A percentile compares a stretch with the other conserved stretches of the same genome.
Evolutionary conservation across 805 yeast genomes (phyloP).

Genomic region (Hanseniaspora clermontiae): DNA sequence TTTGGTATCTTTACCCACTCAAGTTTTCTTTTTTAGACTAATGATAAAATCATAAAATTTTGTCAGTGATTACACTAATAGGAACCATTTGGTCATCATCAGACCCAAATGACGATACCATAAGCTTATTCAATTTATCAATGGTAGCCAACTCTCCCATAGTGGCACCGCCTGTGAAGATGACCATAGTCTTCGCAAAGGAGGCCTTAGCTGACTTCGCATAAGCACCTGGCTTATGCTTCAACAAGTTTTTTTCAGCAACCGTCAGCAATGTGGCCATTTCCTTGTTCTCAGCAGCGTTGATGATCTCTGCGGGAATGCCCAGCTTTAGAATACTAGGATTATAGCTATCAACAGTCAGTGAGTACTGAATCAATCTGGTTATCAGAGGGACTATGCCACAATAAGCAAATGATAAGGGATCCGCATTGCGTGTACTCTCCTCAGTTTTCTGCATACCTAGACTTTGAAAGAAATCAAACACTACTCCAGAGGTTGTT

Average conservation of each 20-base stretch:
- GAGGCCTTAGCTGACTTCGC: background rate
- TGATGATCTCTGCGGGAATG: background rate
- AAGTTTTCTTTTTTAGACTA: too few species aligned
- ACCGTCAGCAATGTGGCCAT: background rate
- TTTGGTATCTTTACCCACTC: background rate
- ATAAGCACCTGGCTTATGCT: background rate
- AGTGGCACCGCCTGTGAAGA: constrained; percentile 74
- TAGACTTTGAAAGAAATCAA: background rate
- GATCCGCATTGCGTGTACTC: background rate
- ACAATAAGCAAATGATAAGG: constrained; percentile 49
- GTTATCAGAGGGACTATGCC: constrained; percentile 69
- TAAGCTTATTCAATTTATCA: constrained; percentile 30
- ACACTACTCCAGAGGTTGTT: constrained; percentile 2
- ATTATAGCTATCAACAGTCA: background rate
- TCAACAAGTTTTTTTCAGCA: background rate
- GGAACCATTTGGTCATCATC: constrained; percentile 33
- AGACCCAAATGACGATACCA: constrained; percentile 15
- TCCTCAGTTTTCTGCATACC: background rate
- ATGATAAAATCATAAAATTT: background rate
- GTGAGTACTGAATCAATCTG: constrained; percentile 45
- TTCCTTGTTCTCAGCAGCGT: background rate
- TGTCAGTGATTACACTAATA: constrained; percentile 18
- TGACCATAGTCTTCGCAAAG: constrained; percentile 29
- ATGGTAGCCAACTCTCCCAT: constrained; percentile 70
- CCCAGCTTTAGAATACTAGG: constrained; percentile 9